Base-by-base conservation (phyloP, 768 basidiomycete genomes). In the Tubosaeta sp. region DNA sequence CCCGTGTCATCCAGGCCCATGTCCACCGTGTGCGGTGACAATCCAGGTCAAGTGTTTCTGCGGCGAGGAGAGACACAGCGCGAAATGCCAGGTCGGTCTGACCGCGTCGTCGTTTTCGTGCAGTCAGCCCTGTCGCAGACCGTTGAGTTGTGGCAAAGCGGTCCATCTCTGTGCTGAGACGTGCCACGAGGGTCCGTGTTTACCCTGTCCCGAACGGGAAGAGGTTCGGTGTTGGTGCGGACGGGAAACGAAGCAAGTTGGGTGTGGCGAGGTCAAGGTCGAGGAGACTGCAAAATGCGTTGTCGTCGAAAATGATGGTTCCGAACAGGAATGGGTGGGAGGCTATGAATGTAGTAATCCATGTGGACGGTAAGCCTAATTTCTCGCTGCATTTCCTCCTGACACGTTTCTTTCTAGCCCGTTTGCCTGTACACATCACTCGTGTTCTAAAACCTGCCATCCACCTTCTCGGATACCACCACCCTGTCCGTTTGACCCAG, bases 1-100 rank as follows among this genome's bases (percentile, higher is more conserved):
- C 13, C 73, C 75, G 13, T 98, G 95, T 62, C 95, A 97, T 66
- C 95, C 96, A 0, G 96, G 95, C 0, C 96, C 95, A 0, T 99
- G 96, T 70, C 94, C 94, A 0, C 93, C 93, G 0, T 99, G 96
- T 63, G 80, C 83, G 54, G 79, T 95, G 11, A 89, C 87, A 6
- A 81, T 87, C 0, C 78, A 81, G 38, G 69, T 83, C n/a, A 72
- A 76, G 2, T 99, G 96, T 64, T 84, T 89, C 45, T 97, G 94
- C n/a, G 78, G 79, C 42, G 77, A 81, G 53, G 75, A 80, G 30
- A 67, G 71, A 2, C 63, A 44, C 27, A 65, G 56, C 3, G 60
- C 63, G 0, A 65, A 58, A 34, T 64, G 63, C 71, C 87, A 42
- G 75, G 76, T 84, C 55, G 73, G 81, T 5, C 87, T 27, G 39